These are phyloP conservation scores for Chlorella sp. DNA, from an alignment of 139 green algal species.

Conservation along the genomic window DNA sequence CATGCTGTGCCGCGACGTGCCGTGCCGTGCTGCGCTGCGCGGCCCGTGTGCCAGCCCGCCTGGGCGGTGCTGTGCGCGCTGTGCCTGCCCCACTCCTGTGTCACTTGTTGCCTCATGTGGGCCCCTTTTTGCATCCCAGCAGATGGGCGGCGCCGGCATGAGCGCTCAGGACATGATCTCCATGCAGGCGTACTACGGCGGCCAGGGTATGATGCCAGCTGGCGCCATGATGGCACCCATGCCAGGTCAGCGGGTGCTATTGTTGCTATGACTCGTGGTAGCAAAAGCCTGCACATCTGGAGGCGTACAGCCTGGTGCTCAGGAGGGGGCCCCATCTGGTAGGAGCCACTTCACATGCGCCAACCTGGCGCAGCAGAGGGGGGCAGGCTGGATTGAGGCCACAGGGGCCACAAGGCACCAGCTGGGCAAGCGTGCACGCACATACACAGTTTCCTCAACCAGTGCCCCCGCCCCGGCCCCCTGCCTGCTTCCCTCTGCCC, in stretches of 20 bases:
- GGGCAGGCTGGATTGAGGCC: too few species aligned
- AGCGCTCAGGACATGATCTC: conserved; percentile 21
- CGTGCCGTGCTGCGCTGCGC: background rate
- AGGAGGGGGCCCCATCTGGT: too few species aligned
- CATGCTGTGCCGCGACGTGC: background rate
- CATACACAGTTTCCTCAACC: too few species aligned
- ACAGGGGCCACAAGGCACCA: too few species aligned
- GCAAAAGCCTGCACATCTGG: too few species aligned
- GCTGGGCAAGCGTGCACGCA: too few species aligned
- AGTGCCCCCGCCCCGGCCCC: too few species aligned
- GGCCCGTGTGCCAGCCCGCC: background rate
- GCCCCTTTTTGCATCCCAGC: background rate
- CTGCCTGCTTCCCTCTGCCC: background rate
- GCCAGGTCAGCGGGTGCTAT: background rate
- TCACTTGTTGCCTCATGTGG: background rate
- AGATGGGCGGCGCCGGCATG: conserved; percentile 19
- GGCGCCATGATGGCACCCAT: conserved; percentile 17
- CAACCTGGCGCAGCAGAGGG: too few species aligned
- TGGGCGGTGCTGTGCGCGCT: background rate
- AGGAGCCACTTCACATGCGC: too few species aligned
- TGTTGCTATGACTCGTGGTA: background rate
- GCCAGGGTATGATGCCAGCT: conserved; percentile 28
- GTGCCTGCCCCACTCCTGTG: background rate
- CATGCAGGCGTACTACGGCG: conserved; percentile 8
- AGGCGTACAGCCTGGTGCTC: too few species aligned